phyloP scores from a whole-genome alignment of 2,329 filamentous ascomycete species.

The Cytospora schulzeri region DNA sequence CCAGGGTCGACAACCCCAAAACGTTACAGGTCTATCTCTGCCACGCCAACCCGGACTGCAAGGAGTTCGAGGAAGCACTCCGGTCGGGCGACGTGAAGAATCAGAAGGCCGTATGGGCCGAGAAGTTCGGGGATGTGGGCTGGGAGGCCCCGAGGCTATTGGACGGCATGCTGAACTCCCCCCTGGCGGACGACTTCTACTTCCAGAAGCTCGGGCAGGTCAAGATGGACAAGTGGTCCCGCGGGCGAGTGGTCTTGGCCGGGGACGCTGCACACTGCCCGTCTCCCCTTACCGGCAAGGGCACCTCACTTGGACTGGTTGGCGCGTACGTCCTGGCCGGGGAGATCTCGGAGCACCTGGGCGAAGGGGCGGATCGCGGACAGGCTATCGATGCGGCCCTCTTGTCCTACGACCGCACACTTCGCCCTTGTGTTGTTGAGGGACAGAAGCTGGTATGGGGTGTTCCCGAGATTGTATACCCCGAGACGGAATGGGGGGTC shows the following conservation, averaged over 20 bases:
- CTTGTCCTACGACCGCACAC: slow-evolving; percentile 45
- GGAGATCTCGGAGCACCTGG: slow-evolving; percentile 44
- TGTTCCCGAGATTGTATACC: slow-evolving; percentile 7
- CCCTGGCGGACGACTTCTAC: slow-evolving; percentile 49
- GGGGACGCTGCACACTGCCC: slow-evolving; percentile 59
- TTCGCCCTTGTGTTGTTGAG: slow-evolving; percentile 48
- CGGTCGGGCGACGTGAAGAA: slow-evolving; percentile 9
- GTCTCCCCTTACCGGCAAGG: slow-evolving; percentile 52
- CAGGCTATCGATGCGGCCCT: slow-evolving; percentile 39
- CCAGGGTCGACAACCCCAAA: slow-evolving; percentile 42
- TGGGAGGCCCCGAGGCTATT: slow-evolving; percentile 50
- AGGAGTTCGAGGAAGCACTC: slow-evolving; percentile 15
- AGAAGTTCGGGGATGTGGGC: slow-evolving; percentile 35
- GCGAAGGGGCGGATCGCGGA: slow-evolving; percentile 10
- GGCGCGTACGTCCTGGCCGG: slow-evolving; percentile 61
- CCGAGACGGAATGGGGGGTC: slow-evolving; percentile 23
- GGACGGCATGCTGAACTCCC: slow-evolving; percentile 38
- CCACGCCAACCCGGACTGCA: not conserved
- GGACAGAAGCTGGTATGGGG: slow-evolving; percentile 38
- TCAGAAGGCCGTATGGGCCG: slow-evolving; percentile 22
- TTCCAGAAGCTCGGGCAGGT: slow-evolving; percentile 48
- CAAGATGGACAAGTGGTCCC: slow-evolving; percentile 45
- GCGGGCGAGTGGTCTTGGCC: slow-evolving; percentile 51
- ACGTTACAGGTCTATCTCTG: slow-evolving; percentile 32
- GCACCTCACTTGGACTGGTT: slow-evolving; percentile 50